Percentiles rank a stretch among this genome's conserved stretches.
These are phyloP conservation scores for Ganoderma boninense DNA, from an alignment of 1,284 basidiomycete species.

Conservation along the genomic window DNA sequence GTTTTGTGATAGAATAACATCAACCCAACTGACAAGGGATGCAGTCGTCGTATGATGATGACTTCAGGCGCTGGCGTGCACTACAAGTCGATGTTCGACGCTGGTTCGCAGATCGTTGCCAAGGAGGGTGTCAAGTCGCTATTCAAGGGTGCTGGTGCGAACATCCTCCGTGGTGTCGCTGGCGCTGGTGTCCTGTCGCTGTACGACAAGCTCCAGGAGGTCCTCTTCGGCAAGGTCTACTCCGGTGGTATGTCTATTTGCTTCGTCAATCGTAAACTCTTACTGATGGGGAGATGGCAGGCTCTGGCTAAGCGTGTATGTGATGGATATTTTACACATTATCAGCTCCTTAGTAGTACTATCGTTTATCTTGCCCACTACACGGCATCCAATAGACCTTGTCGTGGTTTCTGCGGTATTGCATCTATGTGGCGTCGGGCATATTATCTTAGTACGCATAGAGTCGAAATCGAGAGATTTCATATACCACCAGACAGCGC, in stretches of 20 bases:
- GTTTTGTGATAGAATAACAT: background rate
- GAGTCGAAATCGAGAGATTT: conserved; percentile 34
- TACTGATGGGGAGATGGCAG: conserved; percentile 38
- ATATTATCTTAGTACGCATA: conserved; percentile 35
- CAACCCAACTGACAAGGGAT: too few relatives aligned
- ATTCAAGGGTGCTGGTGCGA: conserved; percentile 97
- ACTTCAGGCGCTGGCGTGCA: conserved; percentile 85
- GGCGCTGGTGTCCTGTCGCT: conserved; percentile 97
- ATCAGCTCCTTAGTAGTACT: conserved; percentile 43
- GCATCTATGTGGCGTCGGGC: conserved; percentile 28
- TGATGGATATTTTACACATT: conserved; percentile 39
- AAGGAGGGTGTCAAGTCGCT: conserved; percentile 92
- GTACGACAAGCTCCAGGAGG: conserved; percentile 92
- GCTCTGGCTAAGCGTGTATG: conserved; percentile 54
- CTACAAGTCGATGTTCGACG: conserved; percentile 94
- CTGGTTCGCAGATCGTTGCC: conserved; percentile 83
- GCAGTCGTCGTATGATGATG: conserved; percentile 96
- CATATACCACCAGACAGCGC: conserved; percentile 27
- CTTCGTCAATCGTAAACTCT: background rate
- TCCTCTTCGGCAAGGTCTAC: conserved; percentile 97
- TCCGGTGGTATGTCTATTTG: conserved; percentile 62
- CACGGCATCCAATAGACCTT: conserved; percentile 45
- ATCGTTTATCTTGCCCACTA: conserved; percentile 42
- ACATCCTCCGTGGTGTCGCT: conserved; percentile 98
- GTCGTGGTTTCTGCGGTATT: conserved; percentile 42